Conservation (phyloP, 371 early-diverging fungal species). For the Mortierella sp. region DNA sequence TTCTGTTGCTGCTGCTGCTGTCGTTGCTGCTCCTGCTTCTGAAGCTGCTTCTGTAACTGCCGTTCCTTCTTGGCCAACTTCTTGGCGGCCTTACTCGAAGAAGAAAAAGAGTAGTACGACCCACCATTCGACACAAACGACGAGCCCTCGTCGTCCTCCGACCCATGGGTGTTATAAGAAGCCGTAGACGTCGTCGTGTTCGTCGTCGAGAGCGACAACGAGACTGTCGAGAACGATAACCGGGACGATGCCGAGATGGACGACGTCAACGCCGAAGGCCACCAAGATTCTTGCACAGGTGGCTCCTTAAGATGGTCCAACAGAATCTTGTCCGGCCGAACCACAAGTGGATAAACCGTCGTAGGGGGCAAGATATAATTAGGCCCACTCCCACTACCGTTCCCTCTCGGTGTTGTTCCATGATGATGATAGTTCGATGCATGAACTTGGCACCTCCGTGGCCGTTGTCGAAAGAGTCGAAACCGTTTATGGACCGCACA, state of each 20-base stretch:
- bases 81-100: conserved; percentile 23
- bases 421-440: neutral
- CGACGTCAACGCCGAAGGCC: conserved; percentile 10
- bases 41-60: conserved; percentile 10
- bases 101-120: neutral
- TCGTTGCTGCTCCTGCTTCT: conserved; percentile 27
- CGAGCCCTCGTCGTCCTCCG: conserved; percentile 25
- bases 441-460: conserved; percentile 44
- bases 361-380: conserved; percentile 45
- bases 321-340: conserved; percentile 49
- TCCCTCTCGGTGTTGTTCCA: neutral
- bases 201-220: conserved; percentile 22
- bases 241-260: conserved; percentile 36
- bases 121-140: neutral
- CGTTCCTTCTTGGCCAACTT: conserved; percentile 19
- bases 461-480: conserved; percentile 45
- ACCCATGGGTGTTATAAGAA: conserved; percentile 24
- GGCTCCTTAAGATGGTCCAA: conserved; percentile 21
- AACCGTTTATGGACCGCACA: conserved; percentile 50
- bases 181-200: neutral
- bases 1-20: conserved; percentile 17
- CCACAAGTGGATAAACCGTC: conserved; percentile 45
- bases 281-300: conserved; percentile 3
- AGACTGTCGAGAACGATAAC: conserved; percentile 38
- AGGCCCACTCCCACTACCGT: neutral